These are phyloP conservation scores for Naganishia antarctica DNA, from an alignment of 768 basidiomycete species.

Conservation along the genomic window DNA sequence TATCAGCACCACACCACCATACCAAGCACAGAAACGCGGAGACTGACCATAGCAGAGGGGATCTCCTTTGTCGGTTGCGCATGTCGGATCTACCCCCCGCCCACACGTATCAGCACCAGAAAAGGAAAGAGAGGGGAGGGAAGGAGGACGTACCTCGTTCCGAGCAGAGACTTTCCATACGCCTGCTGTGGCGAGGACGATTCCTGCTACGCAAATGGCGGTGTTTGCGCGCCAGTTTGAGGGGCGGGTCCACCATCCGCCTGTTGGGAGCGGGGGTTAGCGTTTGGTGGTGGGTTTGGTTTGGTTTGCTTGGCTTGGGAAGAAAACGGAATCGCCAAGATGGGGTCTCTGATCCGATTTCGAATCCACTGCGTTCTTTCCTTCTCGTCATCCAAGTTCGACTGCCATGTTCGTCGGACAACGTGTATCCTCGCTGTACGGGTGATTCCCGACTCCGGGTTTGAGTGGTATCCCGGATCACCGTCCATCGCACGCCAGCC, in stretches of 20 bases:
- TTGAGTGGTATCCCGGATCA: too few relatives aligned
- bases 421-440: not conserved
- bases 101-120: conserved; percentile 1
- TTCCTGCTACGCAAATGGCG: conserved; percentile 64
- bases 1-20: not conserved
- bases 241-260: conserved; percentile 94
- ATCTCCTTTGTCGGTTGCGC: conserved; percentile 64
- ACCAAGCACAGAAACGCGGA: not conserved
- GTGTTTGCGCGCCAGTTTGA: conserved; percentile 86
- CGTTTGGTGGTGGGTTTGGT: not conserved
- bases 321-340: too few relatives aligned
- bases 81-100: conserved; percentile 55
- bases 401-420: too few relatives aligned
- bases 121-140: not conserved
- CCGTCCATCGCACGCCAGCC: too few relatives aligned
- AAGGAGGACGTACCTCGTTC: conserved; percentile 62
- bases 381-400: too few relatives aligned
- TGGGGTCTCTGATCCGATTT: too few relatives aligned
- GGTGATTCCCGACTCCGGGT: too few relatives aligned
- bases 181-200: conserved; percentile 62
- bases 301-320: not conserved
- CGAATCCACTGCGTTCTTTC: not conserved
- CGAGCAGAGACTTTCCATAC: conserved; percentile 70
- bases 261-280: conserved; percentile 50
- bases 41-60: conserved; percentile 70